Evolutionary conservation across 2,329 filamentous ascomycete genomes (phyloP), one percentile per base, ranked within the genome.

Genomic region (Fusarium torreyae): DNA sequence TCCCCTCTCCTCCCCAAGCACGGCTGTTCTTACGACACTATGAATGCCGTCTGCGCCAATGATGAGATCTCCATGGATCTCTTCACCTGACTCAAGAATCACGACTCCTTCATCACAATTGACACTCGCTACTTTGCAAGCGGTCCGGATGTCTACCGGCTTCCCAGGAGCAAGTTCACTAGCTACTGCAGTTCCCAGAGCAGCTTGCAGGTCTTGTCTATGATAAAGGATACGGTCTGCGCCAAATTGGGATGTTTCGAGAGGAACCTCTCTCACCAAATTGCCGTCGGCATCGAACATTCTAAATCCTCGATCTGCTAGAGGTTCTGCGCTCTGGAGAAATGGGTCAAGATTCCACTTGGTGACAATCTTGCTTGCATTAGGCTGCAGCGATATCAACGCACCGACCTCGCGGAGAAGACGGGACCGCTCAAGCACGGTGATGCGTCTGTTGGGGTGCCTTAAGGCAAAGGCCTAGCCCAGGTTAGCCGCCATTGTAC

Each of bases 1-100:
- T 13, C 52, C 38, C 4, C 22, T 57, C 26, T 57, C 46, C 33
- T 72, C 67, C 3, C 60, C 57, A 1, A 72, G 42, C 2, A 72
- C 70, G 1, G 69, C 67, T 1, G 60, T 66, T 22, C 69, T 58
- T n/a, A 72, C 64, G 3, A 57, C 57, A 14, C 69, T 72, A 22
- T 72, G 70, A 15, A 72, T 68, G 9, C 70, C 70, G n/a, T 72
- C 70, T n/a, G 70, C 70, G 5, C 70, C 70, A 18, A 72, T 67
- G 3, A 72, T 51, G 2, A 72, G 28, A 11, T 72, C 70, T 28
- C 69, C 69, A 2, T n/a, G 33, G 14, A 72, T 28, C 13, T 44
- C 20, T 10, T 72, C 69, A 4, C 64, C 70, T 0, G 59, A 65
- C 13, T 69, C 57, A 14, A 72, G 44, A 7, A 51, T 72, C 11